Evolutionary conservation across 345 rosid species (phyloP), one percentile per base, ranked within the genome.

Genomic region (Pseudoturritis turrita): DNA sequence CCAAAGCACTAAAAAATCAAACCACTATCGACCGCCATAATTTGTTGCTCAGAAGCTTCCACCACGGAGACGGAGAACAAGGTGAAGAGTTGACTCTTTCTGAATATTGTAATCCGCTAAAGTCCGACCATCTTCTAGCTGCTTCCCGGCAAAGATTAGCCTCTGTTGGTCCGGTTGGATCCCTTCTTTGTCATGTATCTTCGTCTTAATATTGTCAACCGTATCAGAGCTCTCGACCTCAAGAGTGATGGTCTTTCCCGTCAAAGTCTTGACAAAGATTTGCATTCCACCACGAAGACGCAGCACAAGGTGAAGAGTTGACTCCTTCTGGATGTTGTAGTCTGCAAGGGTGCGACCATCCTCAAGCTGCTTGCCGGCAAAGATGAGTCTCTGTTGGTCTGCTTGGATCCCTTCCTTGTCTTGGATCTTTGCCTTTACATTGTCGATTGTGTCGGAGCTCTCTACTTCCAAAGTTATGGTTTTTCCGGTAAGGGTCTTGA

Each of bases 1-100:
- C n/a, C n/a, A n/a, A n/a, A n/a, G n/a, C n/a, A n/a, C n/a, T n/a
- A n/a, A n/a, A n/a, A n/a, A n/a, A n/a, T n/a, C n/a, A n/a, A n/a
- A n/a, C n/a, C n/a, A n/a, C n/a, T n/a, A n/a, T n/a, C n/a, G n/a
- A n/a, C n/a, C 3, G 10, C 7, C 17, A 22, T 23, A 0, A 2
- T 31, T 54, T 14, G n/a, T 17, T 56, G 31, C 3, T 62, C 52
- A 25, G 26, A 44, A 44, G 53, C 52, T 44, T 68, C 79, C 79
- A 10, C 79, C 75, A 5, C 63, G 72, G 29, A 76, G 76, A 44
- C 70, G 56, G 14, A 72, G 76, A 35, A 72, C 58, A 21, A 66
- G 51, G 7, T 43, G 43, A 19, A 54, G 53, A 1, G 63, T 31
- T 9, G 63, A 68, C 7, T 68, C 64, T 2, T 68, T 68, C 22